Evolutionary conservation across 2,329 filamentous ascomycete species (phyloP).

Genomic region (Colletotrichum liriopes): DNA sequence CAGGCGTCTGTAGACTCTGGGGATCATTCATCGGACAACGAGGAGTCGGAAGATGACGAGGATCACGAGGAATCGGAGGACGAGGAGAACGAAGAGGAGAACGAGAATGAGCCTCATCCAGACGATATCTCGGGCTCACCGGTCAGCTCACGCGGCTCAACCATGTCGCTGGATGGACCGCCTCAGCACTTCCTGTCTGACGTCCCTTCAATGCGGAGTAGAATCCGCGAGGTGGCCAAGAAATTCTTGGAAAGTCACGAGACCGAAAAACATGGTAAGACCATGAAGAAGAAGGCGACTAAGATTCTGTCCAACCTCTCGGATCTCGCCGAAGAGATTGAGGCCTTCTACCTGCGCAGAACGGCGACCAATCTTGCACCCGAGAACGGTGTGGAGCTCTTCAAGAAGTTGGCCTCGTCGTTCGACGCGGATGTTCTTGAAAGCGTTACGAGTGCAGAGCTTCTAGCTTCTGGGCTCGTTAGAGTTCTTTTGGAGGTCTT

Average conservation of each 20-base stretch:
- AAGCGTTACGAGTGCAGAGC: conserved; percentile 94
- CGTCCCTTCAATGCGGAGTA: conserved; percentile 74
- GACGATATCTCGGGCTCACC: conserved; percentile 78
- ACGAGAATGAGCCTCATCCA: conserved; percentile 55
- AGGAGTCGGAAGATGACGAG: conserved; percentile 65
- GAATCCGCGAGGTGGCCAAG: conserved; percentile 84
- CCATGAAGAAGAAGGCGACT: conserved; percentile 84
- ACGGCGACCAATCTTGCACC: conserved; percentile 61
- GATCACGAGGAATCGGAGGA: conserved; percentile 67
- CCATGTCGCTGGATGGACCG: conserved; percentile 74
- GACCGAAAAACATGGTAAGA: conserved; percentile 78
- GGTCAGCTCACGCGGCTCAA: conserved; percentile 76
- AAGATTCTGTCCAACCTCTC: conserved; percentile 83
- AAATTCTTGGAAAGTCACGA: conserved; percentile 90
- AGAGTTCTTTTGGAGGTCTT: conserved; percentile 87
- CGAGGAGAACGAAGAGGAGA: conserved; percentile 68
- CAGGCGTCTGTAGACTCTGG: conserved; percentile 42
- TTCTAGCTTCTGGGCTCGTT: conserved; percentile 92
- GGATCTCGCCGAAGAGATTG: conserved; percentile 79
- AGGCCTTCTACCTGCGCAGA: conserved; percentile 76
- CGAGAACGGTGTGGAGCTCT: conserved; percentile 75
- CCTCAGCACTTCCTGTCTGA: conserved; percentile 64
- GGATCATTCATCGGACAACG: conserved; percentile 58
- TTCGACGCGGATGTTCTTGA: conserved; percentile 92
- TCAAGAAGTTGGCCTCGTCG: conserved; percentile 82